A percentile compares a stretch with the other conserved stretches of the same genome.
phyloP scores from a whole-genome alignment of 208 protist genomes.

The Angomonas ambiguus region DNA sequence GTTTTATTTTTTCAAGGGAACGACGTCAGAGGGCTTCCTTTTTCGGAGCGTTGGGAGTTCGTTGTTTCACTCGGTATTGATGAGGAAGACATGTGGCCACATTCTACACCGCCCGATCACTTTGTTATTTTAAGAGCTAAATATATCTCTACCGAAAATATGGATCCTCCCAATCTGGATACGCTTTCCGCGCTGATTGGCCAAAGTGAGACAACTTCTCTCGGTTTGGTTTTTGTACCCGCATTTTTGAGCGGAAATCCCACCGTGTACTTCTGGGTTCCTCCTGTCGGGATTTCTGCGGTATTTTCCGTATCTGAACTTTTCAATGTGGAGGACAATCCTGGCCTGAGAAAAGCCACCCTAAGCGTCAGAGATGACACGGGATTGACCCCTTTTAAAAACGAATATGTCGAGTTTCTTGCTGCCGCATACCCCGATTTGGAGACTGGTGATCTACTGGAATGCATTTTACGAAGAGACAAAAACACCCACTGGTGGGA shows the following conservation, averaged over 20 bases:
- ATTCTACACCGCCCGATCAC: slow-evolving; percentile 38
- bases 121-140: slow-evolving; percentile 54
- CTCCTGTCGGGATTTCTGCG: slow-evolving; percentile 39
- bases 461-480: slow-evolving; percentile 59
- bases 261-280: slow-evolving; percentile 48
- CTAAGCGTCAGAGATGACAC: slow-evolving; percentile 27
- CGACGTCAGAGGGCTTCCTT: slow-evolving; percentile 43
- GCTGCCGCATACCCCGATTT: slow-evolving; percentile 41
- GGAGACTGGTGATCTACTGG: slow-evolving; percentile 32
- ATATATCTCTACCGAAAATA: slow-evolving; percentile 19
- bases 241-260: not conserved
- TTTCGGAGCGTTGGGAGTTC: slow-evolving; percentile 53
- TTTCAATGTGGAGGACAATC: slow-evolving; percentile 20
- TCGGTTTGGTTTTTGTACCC: slow-evolving; percentile 62
- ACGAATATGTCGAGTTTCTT: slow-evolving; percentile 68
- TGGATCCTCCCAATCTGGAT: not conserved
- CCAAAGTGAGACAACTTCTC: slow-evolving; percentile 34
- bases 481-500: slow-evolving; percentile 87
- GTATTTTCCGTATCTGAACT: slow-evolving; percentile 47
- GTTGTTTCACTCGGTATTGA: slow-evolving; percentile 55
- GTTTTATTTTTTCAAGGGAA: slow-evolving; percentile 59
- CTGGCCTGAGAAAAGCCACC: slow-evolving; percentile 35
- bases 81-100: slow-evolving; percentile 62
- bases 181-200: not conserved
- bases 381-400: slow-evolving; percentile 44